Percentiles rank a stretch among this genome's conserved stretches.
These are phyloP conservation scores for Penicillium subrubescens DNA, from an alignment of 495 filamentous ascomycete species.

Conservation along the genomic window DNA sequence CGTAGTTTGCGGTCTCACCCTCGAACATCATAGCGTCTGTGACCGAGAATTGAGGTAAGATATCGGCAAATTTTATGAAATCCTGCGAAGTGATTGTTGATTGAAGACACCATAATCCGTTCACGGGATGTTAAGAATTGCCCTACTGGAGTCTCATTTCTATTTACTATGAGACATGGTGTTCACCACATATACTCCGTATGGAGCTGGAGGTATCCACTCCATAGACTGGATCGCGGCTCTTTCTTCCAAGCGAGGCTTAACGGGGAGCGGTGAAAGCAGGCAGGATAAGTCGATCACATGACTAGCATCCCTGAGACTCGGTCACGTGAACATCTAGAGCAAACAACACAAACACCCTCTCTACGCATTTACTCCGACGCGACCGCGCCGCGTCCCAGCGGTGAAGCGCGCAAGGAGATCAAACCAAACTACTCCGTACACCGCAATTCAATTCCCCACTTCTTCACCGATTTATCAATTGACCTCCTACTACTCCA, in stretches of 20 bases:
- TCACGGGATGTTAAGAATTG: not conserved
- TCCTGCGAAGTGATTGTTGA: no score
- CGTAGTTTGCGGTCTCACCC: not conserved
- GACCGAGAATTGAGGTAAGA: not conserved
- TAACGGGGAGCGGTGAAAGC: not conserved
- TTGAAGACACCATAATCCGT: no score
- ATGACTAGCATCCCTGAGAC: not conserved
- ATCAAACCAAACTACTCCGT: slow-evolving; percentile 21
- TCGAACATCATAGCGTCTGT: not conserved
- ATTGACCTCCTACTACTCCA: not conserved
- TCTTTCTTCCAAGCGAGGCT: slow-evolving; percentile 5
- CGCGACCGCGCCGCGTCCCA: slow-evolving; percentile 35
- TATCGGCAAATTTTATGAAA: not conserved
- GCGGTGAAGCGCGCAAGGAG: slow-evolving; percentile 39
- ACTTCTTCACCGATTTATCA: not conserved
- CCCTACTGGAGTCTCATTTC: not conserved
- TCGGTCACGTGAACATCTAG: not conserved
- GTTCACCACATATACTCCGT: not conserved
- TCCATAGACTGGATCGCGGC: not conserved
- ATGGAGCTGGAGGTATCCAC: not conserved
- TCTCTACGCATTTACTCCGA: not conserved
- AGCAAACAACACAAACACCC: slow-evolving; percentile 20
- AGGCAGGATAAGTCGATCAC: not conserved
- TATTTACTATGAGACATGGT: not conserved
- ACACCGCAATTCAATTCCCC: slow-evolving; percentile 25